Evolutionary conservation across 1,284 basidiomycete genomes (phyloP), one percentile per base, ranked within the genome.

Genomic region (Cryptococcus depauperatus): DNA sequence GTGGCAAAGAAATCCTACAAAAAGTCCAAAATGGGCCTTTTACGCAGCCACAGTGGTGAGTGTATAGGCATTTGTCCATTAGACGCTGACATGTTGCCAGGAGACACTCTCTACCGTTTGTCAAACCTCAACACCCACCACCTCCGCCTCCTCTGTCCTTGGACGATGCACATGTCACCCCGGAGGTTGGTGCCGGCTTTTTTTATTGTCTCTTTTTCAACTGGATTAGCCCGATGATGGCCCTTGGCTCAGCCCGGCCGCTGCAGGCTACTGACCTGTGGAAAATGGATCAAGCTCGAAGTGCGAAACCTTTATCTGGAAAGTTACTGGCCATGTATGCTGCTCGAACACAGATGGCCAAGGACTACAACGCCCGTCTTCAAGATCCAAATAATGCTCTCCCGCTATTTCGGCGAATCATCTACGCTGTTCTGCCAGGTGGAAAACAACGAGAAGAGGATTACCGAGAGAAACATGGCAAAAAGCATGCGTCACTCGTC

Each of bases 261-360:
- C 76, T 93, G 4, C 83, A 90, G 63, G 79, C 82, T 0, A 73
- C 81, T 0, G 90, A 95, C 68, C 74, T 93, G n/a, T 92, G 84
- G 76, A 83, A 80, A 63, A 79, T 92, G 35, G 81, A 82, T 50
- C 60, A 66, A 2, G 58, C 57, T 5, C 61, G 72, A 38, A 76
- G 80, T 38, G 72, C 80, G 13, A 78, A 78, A 18, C 73, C 72
- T 13, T 78, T 90, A 37, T 81, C 84, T 1, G 72, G 77, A 5
- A 73, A 72, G 32, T 83, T 95, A 26, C 70, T 76, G 21, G 68
- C 67, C 1, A 82, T 82, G 1, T 92, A 84, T 65, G 78, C 82
- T 32, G 68, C 72, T 13, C 77, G 85, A 5, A n/a, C n/a, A n/a
- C 69, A 70, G 44, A 70, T 74, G 37, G 87, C 85, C 0, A 74